Base-by-base conservation (phyloP, 768 basidiomycete species). In the Trametopsis cervina region DNA sequence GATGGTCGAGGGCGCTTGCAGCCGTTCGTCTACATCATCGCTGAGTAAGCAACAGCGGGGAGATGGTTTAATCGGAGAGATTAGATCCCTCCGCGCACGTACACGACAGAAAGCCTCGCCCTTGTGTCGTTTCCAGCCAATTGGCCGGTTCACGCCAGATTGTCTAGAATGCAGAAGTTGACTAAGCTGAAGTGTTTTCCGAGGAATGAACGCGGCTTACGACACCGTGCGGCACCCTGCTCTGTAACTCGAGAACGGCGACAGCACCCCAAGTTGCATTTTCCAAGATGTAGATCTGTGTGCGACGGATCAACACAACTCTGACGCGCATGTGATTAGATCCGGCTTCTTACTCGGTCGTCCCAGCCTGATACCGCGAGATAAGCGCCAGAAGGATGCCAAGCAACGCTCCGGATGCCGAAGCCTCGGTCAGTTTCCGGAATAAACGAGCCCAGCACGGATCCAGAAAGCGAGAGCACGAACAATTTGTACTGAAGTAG, bases 31-130 rank as follows among this genome's bases (percentile, higher is more conserved):
- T 89, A 50, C 22, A 18, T 21, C 38, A n/a, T 27, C 24, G 35
- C 18, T 23, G 33, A n/a, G 20, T 33, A 22, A 24, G 23, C 4
- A 43, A 26, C 24, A 18, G n/a, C n/a, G n/a, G n/a, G n/a, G n/a
- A n/a, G n/a, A n/a, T n/a, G n/a, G n/a, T n/a, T n/a, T n/a, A n/a
- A n/a, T n/a, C n/a, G n/a, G n/a, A n/a, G n/a, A n/a, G n/a, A n/a
- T n/a, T n/a, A n/a, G n/a, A n/a, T n/a, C n/a, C n/a, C n/a, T n/a
- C n/a, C n/a, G n/a, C n/a, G 35, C 10, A 59, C 74, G 21, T 57
- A 91, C 93, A 96, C 20, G 90, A 86, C 21, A 95, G 69, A 61
- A 94, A 93, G 4, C 92, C 92, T 46, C 84, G 79, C 22, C 88
- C 89, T 58, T 85, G 78, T 0, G 89, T 91, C 1, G 82, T 72